Base-by-base conservation (phyloP, 2,329 filamentous ascomycete genomes). In the Rutstroemia sp. region DNA sequence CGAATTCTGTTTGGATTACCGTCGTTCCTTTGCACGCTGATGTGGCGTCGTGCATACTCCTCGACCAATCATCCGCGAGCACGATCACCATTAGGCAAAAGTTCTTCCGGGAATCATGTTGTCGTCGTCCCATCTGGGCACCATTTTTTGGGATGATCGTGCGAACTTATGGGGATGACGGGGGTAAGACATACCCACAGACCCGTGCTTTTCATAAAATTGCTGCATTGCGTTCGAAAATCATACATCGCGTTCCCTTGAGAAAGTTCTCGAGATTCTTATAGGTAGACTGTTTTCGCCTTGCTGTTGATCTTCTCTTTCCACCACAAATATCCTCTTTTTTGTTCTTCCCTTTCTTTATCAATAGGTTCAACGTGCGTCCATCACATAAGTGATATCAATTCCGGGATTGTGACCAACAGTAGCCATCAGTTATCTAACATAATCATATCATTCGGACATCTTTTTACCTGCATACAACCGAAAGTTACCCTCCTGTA, bases 11-110 rank as follows among this genome's bases (percentile, higher is more conserved):
- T 59, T 62, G 54, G 59, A 49, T 38, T 52, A 21, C 14, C 50
- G 54, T 52, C 57, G 53, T 39, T 61, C 60, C 61, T 52, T 63
- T 44, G 57, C 18, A 50, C 52, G 61, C 62, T 65, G 59, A 68
- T 64, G 67, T 69, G 67, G 67, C 66, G 59, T 62, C 57, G 65
- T 64, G 47, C 62, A 51, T 54, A 51, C 54, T 54, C 25, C 42
- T 25, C 42, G 37, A 57, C 66, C 65, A 68, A 68, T 68, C 61
- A 60, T 54, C 55, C 48, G 19, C 44, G 56, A 63, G 65, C 66
- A 65, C 64, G 64, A 67, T 56, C 56, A 56, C 65, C 61, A 63
- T 67, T 66, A 65, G 60, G 63, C 54, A 47, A 56, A 45, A 56
- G 27, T 54, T 41, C 52, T 23, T 34, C 30, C 30, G 30, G 30